phyloP scores from a whole-genome alignment of 352 stramenopile species.

The Phytophthora pluvialis region DNA sequence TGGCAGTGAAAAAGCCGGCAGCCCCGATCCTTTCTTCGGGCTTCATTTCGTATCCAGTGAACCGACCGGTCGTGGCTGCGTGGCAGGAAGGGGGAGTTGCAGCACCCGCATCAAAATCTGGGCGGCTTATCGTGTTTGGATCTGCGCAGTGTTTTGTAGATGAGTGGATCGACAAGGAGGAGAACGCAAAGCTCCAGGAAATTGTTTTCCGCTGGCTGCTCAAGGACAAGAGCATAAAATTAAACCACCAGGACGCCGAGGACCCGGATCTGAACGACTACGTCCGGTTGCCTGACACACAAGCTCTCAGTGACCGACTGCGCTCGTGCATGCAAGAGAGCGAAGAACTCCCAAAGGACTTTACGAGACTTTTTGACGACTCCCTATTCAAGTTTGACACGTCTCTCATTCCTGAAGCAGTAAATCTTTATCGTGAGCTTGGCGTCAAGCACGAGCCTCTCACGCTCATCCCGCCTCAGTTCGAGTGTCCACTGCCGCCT shows the following conservation, averaged over 20 bases:
- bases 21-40: conserved; percentile 90
- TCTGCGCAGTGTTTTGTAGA: conserved; percentile 95
- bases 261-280: conserved; percentile 92
- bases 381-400: conserved; percentile 95
- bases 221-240: conserved; percentile 77
- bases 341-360: conserved; percentile 95
- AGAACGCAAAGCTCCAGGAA: conserved; percentile 94
- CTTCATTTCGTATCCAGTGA: conserved; percentile 96
- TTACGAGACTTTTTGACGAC: conserved; percentile 94
- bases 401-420: conserved; percentile 94
- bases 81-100: conserved; percentile 85
- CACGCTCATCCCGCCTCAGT: conserved; percentile 94
- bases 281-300: conserved; percentile 92
- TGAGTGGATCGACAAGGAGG: conserved; percentile 96
- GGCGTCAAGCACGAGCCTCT: conserved; percentile 96
- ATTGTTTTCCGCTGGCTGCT: conserved; percentile 95
- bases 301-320: conserved; percentile 91
- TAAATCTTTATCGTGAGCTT: conserved; percentile 92
- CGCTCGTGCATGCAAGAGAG: conserved; percentile 96
- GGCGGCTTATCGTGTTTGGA: conserved; percentile 89
- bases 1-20: conserved; percentile 93
- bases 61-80: conserved; percentile 91
- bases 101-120: conserved; percentile 54
- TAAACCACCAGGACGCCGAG: conserved; percentile 71
- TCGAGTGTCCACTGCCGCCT: conserved; percentile 94